phyloP scores from a whole-genome alignment of 2,329 filamentous ascomycete genomes.

The Monosporascus sp. region DNA sequence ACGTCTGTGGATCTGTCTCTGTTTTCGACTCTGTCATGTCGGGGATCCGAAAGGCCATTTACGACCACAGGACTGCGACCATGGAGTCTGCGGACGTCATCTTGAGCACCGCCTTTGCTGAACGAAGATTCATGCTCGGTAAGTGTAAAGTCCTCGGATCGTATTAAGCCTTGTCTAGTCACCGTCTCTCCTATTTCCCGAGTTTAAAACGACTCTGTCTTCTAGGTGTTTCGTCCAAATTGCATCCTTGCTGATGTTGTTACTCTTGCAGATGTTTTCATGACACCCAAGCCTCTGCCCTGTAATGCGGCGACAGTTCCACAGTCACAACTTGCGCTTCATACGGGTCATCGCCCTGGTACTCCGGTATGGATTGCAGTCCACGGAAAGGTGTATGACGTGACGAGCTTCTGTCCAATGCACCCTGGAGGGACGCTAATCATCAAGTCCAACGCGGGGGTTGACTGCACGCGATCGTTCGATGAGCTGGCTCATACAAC shows the following conservation, averaged over 20 bases:
- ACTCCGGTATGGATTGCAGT: slow-evolving; percentile 46
- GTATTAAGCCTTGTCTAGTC: no score
- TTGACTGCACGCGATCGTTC: slow-evolving; percentile 47
- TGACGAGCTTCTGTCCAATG: slow-evolving; percentile 48
- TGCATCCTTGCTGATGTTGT: no score
- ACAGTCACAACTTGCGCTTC: slow-evolving; percentile 40
- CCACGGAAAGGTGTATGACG: slow-evolving; percentile 47
- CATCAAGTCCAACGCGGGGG: slow-evolving; percentile 49
- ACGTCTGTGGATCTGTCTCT: slow-evolving; percentile 43
- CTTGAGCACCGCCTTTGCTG: slow-evolving; percentile 47
- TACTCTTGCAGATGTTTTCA: slow-evolving; percentile 38
- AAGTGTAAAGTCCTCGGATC: no score
- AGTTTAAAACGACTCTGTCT: no score
- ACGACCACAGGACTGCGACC: slow-evolving; percentile 44
- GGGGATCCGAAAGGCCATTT: slow-evolving; percentile 50
- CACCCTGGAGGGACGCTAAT: slow-evolving; percentile 49
- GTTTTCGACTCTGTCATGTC: slow-evolving; percentile 50
- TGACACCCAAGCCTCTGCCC: slow-evolving; percentile 47
- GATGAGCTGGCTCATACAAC: slow-evolving; percentile 50
- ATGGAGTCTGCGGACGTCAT: slow-evolving; percentile 46
- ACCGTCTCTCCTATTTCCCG: no score
- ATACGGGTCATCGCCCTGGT: slow-evolving; percentile 44
- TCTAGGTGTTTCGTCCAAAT: no score
- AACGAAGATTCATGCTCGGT: slow-evolving; percentile 48
- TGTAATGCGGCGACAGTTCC: slow-evolving; percentile 45